phyloP scores from a whole-genome alignment of 2,329 filamentous ascomycete species.

The Blumeriella jaapii region DNA sequence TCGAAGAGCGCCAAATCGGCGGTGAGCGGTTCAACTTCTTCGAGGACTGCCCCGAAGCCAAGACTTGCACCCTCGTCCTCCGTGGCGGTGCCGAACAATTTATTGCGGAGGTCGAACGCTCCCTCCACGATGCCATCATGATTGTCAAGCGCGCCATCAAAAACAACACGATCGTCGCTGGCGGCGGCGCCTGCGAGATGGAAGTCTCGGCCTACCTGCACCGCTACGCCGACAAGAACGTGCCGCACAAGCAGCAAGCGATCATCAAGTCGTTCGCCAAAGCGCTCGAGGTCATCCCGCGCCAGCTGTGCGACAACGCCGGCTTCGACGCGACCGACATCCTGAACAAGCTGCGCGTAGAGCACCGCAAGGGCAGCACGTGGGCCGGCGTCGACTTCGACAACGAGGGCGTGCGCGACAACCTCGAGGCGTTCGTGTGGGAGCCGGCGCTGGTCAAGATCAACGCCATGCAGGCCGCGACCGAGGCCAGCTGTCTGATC shows the following conservation, averaged over 20 bases:
- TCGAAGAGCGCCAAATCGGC: conserved; percentile 95
- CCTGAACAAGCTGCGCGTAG: conserved; percentile 87
- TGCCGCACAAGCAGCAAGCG: conserved; percentile 88
- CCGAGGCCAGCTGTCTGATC: conserved; percentile 91
- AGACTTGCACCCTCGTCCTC: conserved; percentile 92
- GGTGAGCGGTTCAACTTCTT: conserved; percentile 98
- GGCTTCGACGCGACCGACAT: conserved; percentile 98
- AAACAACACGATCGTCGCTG: conserved; percentile 89
- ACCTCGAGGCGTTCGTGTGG: conserved; percentile 95
- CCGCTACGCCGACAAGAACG: conserved; percentile 81
- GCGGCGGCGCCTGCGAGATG: conserved; percentile 93
- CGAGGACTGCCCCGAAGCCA: conserved; percentile 86
- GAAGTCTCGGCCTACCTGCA: conserved; percentile 91
- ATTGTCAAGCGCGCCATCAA: conserved; percentile 97
- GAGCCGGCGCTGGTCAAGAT: conserved; percentile 93
- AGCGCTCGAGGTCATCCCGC: conserved; percentile 89
- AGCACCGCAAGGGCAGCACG: conserved; percentile 83
- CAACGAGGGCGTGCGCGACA: conserved; percentile 84
- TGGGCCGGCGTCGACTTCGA: conserved; percentile 97
- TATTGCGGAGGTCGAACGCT: conserved; percentile 96
- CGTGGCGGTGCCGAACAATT: conserved; percentile 97
- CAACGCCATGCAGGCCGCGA: conserved; percentile 92
- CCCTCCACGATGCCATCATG: conserved; percentile 98
- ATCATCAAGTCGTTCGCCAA: conserved; percentile 98
- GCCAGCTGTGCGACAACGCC: conserved; percentile 96